These are phyloP conservation scores for Suillus fuscotomentosus DNA, from an alignment of 768 basidiomycete species.

Conservation along the genomic window DNA sequence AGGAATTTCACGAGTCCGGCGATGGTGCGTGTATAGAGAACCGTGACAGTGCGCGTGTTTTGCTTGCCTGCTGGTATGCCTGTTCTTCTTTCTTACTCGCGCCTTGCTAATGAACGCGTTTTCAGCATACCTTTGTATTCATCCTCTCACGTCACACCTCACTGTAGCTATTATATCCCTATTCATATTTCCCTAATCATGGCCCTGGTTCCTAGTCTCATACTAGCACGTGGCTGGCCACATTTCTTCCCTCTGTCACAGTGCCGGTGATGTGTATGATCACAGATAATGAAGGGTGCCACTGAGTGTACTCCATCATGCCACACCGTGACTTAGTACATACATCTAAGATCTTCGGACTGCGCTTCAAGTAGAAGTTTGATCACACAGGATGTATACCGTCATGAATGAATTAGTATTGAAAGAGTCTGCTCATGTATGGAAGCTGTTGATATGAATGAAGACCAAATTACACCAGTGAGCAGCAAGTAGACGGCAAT, in stretches of 20 bases:
- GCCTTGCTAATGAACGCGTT: neutral
- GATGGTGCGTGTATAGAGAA: neutral
- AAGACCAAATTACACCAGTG: neutral
- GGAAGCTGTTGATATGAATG: neutral
- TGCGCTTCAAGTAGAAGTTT: neutral
- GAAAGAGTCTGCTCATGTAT: too few relatives aligned
- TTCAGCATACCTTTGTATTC: neutral
- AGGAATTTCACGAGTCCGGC: conserved; percentile 42
- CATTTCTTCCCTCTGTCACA: neutral
- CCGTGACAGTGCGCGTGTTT: neutral
- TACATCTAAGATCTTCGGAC: neutral
- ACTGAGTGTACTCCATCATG: neutral
- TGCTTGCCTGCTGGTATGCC: neutral
- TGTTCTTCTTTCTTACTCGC: neutral
- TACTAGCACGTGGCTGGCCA: neutral
- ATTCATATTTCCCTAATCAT: neutral
- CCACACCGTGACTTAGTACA: neutral
- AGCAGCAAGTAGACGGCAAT: too few relatives aligned
- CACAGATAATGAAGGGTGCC: neutral
- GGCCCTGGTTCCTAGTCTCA: neutral
- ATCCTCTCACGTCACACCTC: neutral
- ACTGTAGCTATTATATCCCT: neutral
- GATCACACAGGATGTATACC: neutral
- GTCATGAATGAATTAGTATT: neutral
- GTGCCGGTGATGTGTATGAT: neutral